Base-by-base conservation (phyloP, 163 green algal species). In the Coccomyxa subellipsoidea region DNA sequence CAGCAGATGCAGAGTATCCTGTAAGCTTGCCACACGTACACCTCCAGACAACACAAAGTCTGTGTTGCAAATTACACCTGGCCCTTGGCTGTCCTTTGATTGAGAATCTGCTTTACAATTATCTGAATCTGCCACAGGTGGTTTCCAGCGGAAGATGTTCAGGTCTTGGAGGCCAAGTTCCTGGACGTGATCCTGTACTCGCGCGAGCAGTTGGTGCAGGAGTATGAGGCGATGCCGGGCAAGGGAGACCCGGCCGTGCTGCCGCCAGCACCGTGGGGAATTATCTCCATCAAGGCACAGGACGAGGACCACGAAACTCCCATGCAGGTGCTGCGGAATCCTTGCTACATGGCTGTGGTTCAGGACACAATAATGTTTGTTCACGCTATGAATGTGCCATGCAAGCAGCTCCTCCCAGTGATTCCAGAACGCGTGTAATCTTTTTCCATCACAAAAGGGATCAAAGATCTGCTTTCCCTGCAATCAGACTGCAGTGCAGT, bases 131-230 rank as follows among this genome's bases (percentile, higher is more conserved):
- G 9, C 10, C 71, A 31, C 83, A 94, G 92, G 59, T 97, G 92
- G 92, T 95, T 97, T 73, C 83, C 86, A 7, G 80, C 85, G 0
- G 78, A 78, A 0, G 85, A 89, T 27, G 89, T 93, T 23, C 77
- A 92, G 70, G 83, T 90, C 4, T 90, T 89, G 10, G 76, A 88
- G 37, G 95, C 95, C 23, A 87, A 90, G 81, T 93, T 91, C 81
- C 87, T 99, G 35, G 96, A 99, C 84, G 85, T 98, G 78, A 99
- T 99, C 73, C 80, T 98, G 4, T 99, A 99, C 89, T 94, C 85
- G 0, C 83, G 95, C 0, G 92, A 98, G 84, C 94, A 98, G 88
- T 81, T 96, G 34, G 29, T 91, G 23, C 83, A 91, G 77, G 92
- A 95, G 83, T 83, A 89, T 37, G 81, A 82, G 21, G 92, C 86